A percentile compares a stretch with the other conserved stretches of the same genome.
These are phyloP conservation scores for Tolypocladium guangdongense DNA, from an alignment of 2,329 filamentous ascomycete species.

Conservation along the genomic window DNA sequence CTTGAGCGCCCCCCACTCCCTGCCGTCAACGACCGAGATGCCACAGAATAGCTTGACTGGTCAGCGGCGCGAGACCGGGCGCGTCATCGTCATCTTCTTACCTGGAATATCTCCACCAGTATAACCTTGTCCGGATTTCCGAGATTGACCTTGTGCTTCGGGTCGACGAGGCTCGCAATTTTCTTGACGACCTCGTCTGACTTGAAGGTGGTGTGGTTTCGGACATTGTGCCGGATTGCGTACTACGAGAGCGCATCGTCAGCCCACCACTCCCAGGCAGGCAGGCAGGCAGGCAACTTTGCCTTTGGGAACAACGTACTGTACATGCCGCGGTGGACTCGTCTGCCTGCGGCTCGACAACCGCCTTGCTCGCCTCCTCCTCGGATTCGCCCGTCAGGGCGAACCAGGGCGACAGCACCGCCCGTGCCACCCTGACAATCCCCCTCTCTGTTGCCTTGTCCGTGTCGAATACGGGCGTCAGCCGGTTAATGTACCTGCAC, in stretches of 20 bases:
- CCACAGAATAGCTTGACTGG: constrained; percentile 56
- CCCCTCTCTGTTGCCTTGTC: constrained; percentile 60
- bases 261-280: not conserved
- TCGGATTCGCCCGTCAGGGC: constrained; percentile 23
- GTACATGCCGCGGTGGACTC: constrained; percentile 19
- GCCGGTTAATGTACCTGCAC: constrained; percentile 46
- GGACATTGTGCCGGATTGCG: constrained; percentile 70
- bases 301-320: constrained; percentile 22
- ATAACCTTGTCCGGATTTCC: constrained; percentile 67
- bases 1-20: constrained; percentile 62
- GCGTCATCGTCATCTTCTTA: constrained; percentile 22
- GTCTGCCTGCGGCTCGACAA: constrained; percentile 3
- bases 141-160: constrained; percentile 67
- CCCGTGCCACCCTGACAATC: constrained; percentile 51
- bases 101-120: constrained; percentile 71
- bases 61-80: not conserved
- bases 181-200: constrained; percentile 60
- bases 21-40: constrained; percentile 63
- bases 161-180: constrained; percentile 54
- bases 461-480: constrained; percentile 40
- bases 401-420: constrained; percentile 56
- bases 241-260: constrained; percentile 40
- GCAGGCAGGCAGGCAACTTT: not conserved
- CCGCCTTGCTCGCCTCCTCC: constrained; percentile 5
- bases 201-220: constrained; percentile 60